Percentiles rank a stretch among this genome's conserved stretches.
These are phyloP conservation scores for Trichoderma asperellum DNA, from an alignment of 2,329 filamentous ascomycete genomes.

Conservation along the genomic window DNA sequence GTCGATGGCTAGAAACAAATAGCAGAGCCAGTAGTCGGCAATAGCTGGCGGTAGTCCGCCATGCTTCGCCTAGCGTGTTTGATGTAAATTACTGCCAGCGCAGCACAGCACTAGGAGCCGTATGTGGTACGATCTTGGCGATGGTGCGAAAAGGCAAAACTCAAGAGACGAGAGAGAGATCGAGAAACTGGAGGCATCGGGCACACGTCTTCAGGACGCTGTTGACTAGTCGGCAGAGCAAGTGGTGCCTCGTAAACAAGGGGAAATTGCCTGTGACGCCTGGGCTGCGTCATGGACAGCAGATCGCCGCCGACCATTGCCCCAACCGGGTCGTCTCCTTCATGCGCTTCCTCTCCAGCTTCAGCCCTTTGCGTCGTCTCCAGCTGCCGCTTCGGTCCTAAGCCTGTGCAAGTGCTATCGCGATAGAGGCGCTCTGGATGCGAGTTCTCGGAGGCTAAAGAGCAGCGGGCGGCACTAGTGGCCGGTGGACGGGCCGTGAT, in stretches of 20 bases:
- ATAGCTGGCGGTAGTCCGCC: not conserved
- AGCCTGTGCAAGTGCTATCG: not conserved
- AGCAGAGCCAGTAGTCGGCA: not conserved
- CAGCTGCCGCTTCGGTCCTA: slow-evolving; percentile 12
- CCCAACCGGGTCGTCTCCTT: not conserved
- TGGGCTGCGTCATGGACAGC: slow-evolving; percentile 10
- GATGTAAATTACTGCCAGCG: slow-evolving; percentile 20
- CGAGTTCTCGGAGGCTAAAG: slow-evolving; percentile 6
- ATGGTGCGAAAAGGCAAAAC: not conserved
- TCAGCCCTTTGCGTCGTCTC: not conserved
- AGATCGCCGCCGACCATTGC: slow-evolving; percentile 10
- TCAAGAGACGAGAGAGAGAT: not conserved
- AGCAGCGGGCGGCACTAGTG: slow-evolving; percentile 5
- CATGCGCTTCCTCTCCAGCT: not conserved
- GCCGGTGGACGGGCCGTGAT: slow-evolving; percentile 30
- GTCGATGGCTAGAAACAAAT: not conserved
- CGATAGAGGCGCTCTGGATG: not conserved
- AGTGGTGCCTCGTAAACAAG: not conserved
- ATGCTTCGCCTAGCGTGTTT: slow-evolving; percentile 16
- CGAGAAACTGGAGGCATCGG: not conserved
- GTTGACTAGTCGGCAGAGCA: not conserved
- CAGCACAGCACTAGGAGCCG: slow-evolving; percentile 6
- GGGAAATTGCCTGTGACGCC: slow-evolving; percentile 3
- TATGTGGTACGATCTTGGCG: slow-evolving; percentile 13
- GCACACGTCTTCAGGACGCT: not conserved